phyloP scores from a whole-genome alignment of 140 eudicot genomes.

The Cichorium intybus region DNA sequence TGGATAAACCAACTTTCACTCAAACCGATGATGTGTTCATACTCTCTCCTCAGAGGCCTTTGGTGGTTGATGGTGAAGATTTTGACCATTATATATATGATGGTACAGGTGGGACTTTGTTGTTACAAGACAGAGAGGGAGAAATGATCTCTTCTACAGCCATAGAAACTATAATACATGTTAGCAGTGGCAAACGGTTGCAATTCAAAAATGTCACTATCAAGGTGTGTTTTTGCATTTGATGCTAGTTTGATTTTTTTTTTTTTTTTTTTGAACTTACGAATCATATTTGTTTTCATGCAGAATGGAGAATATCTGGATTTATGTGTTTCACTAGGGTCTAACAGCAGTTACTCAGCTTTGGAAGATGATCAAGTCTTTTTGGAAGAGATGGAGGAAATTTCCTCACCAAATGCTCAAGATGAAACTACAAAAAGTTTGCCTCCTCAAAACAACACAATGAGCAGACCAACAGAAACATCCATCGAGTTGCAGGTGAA shows the following conservation, averaged over 20 bases:
- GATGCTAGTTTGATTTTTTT: conserved; percentile 14
- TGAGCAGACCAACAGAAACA: conserved; percentile 58
- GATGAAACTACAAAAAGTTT: conserved; percentile 25
- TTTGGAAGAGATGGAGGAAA: conserved; percentile 54
- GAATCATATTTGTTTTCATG: conserved; percentile 14
- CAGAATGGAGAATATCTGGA: conserved; percentile 89
- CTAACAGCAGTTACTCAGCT: conserved; percentile 78
- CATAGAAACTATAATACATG: conserved; percentile 58
- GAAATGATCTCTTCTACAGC: conserved; percentile 48
- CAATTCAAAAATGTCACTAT: conserved; percentile 75
- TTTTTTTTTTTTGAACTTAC: not conserved
- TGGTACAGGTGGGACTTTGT: conserved; percentile 85
- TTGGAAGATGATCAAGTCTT: conserved; percentile 58
- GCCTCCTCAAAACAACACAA: conserved; percentile 41
- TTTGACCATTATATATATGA: conserved; percentile 76
- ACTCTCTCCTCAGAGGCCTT: conserved; percentile 83
- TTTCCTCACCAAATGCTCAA: conserved; percentile 30
- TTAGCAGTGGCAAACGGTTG: conserved; percentile 75
- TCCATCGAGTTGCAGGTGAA: conserved; percentile 85
- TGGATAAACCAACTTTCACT: conserved; percentile 48
- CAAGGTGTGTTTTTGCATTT: conserved; percentile 47
- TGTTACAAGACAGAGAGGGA: conserved; percentile 69
- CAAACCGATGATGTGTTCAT: conserved; percentile 62
- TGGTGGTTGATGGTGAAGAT: conserved; percentile 84
- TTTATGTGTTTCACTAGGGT: conserved; percentile 78